Conservation (phyloP, 1,284 basidiomycete genomes). For the Ustilago trichophora region DNA sequence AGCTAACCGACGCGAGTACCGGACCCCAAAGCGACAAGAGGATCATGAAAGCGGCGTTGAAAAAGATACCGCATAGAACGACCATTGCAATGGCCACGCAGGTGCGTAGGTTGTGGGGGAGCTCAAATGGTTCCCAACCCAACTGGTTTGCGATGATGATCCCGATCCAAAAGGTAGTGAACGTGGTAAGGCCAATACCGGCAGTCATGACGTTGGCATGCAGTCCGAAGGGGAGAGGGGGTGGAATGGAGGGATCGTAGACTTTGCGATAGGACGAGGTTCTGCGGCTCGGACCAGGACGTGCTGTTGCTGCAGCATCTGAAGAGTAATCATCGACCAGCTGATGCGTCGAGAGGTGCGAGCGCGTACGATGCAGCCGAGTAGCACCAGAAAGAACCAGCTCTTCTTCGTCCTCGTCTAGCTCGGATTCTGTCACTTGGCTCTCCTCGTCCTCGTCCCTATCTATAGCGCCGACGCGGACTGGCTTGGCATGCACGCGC, state of each 20-base stretch:
- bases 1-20: conserved; percentile 62
- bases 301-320: background rate
- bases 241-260: conserved; percentile 45
- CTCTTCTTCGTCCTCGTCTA: conserved; percentile 49
- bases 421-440: conserved; percentile 47
- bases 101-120: conserved; percentile 50
- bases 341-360: conserved; percentile 33
- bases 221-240: conserved; percentile 63
- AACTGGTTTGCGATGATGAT: conserved; percentile 49
- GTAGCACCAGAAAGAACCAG: conserved; percentile 46
- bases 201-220: conserved; percentile 64
- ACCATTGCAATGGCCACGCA: conserved; percentile 43
- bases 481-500: conserved; percentile 27
- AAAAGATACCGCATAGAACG: conserved; percentile 58
- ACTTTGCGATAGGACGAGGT: conserved; percentile 27
- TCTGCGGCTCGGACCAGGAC: conserved; percentile 14
- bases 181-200: conserved; percentile 60
- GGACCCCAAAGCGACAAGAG: conserved; percentile 64
- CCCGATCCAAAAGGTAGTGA: conserved; percentile 56
- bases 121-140: conserved; percentile 57
- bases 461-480: background rate
- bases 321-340: conserved; percentile 11
- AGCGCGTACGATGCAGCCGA: conserved; percentile 42
- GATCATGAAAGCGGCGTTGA: conserved; percentile 63
- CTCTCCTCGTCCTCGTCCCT: conserved; percentile 22